phyloP scores from a whole-genome alignment of 192 early-diverging fungal species.

The Haplosporangium gracile region DNA sequence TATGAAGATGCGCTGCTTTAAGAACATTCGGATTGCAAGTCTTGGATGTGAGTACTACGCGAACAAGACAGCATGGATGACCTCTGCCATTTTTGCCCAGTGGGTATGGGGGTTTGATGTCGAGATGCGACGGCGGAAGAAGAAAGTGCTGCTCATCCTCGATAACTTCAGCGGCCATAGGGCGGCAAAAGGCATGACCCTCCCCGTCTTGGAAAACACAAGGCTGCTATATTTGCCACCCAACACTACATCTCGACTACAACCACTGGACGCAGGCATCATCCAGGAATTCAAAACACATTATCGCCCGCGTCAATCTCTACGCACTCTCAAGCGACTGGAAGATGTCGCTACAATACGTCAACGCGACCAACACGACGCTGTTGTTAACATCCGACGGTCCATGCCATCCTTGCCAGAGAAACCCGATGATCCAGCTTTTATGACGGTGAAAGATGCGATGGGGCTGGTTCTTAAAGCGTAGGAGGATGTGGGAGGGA shows the following conservation, averaged over 20 bases:
- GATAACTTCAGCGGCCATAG: background rate
- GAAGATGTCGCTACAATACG: too few relatives aligned
- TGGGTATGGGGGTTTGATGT: slow-evolving; percentile 10
- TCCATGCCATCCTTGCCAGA: too few relatives aligned
- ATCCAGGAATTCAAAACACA: too few relatives aligned
- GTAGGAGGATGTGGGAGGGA: too few relatives aligned
- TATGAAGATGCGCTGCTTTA: background rate
- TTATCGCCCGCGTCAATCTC: too few relatives aligned
- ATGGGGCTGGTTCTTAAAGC: slow-evolving; percentile 53
- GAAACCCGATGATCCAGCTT: slow-evolving; percentile 55
- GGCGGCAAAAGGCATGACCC: background rate
- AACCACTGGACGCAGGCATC: background rate
- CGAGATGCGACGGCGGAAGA: background rate
- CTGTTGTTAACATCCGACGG: slow-evolving; percentile 26
- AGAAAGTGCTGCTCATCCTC: background rate
- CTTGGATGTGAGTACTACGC: slow-evolving; percentile 62
- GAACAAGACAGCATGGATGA: slow-evolving; percentile 56
- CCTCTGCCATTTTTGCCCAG: slow-evolving; percentile 69
- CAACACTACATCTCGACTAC: background rate
- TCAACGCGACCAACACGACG: background rate
- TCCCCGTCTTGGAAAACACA: background rate
- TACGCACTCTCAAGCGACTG: too few relatives aligned
- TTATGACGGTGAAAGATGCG: slow-evolving; percentile 54
- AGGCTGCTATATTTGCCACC: background rate
- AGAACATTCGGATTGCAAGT: slow-evolving; percentile 11